Evolutionary conservation across 345 rosid species (phyloP), one percentile per base, ranked within the genome.

Genomic region (Brassica juncea): DNA sequence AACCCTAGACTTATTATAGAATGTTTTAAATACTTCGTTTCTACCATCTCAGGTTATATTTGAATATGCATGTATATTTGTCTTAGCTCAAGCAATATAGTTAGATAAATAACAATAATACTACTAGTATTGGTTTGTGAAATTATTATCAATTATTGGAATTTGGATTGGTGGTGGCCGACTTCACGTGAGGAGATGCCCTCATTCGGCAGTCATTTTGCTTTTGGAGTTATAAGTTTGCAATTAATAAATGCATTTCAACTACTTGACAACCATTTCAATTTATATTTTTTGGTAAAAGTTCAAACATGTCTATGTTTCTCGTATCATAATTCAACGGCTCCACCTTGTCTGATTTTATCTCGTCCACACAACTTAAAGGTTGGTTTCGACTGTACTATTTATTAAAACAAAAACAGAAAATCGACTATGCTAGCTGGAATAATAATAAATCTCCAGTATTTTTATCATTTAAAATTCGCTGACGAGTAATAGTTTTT

Each of bases 101-200:
- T 60, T 14, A 23, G 19, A 9, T 6, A 42, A 10, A 28, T 6
- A 42, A 4, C 37, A 61, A 14, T 27, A 30, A n/a, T 8, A 66
- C 12, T 25, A 25, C 16, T 11, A 23, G 32, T 59, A 59, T 8
- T 75, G 54, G 64, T 61, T 77, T 35, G 71, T 52, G 64, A 52
- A 37, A 10, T 58, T 15, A 60, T n/a, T n/a, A 67, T 60, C 23
- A 80, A 79, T 73, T 19, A 67, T 67, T 79, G 75, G 30, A 74
- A 54, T 14, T 70, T 69, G 19, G 68, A 70, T 70, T 15, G 76
- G 83, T 80, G 83, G 83, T 75, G 80, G 83, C 63, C 80, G 72
- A 70, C 72, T 75, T 70, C 83, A 80, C 83, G 83, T 80, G 83
- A 80, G 80, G 67, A 80, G 80, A 75, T 80, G 80, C 83, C 80